These are phyloP conservation scores for Aspergillus oerlinghausenensis DNA, from an alignment of 2,329 filamentous ascomycete species.

Conservation along the genomic window DNA sequence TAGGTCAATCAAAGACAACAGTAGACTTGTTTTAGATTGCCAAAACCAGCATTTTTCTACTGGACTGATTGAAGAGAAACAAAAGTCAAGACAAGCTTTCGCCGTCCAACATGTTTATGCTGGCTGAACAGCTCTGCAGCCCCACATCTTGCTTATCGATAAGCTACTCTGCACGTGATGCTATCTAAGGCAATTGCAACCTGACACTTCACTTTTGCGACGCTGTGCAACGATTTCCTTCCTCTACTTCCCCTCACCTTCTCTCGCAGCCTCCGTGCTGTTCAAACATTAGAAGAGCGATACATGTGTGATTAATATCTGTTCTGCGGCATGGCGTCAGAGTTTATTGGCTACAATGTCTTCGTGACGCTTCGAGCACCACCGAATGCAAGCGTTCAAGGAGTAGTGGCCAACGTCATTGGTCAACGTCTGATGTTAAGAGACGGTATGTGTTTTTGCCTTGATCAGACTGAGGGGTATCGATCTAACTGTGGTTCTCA, in stretches of 20 bases:
- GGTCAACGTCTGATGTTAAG: conserved; percentile 65
- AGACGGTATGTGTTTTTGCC: conserved; percentile 54
- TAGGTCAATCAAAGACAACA: too few relatives aligned
- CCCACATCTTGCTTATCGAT: conserved; percentile 21
- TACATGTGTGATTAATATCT: conserved; percentile 3
- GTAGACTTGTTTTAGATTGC: too few relatives aligned
- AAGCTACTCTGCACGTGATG: conserved; percentile 15
- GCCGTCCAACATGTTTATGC: background rate
- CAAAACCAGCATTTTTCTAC: too few relatives aligned
- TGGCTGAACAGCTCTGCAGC: background rate
- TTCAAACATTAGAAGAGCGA: background rate
- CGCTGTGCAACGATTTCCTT: conserved; percentile 5
- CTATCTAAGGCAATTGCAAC: conserved; percentile 13
- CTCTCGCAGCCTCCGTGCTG: background rate
- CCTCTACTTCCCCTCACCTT: background rate
- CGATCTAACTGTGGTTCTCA: conserved; percentile 30
- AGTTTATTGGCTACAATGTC: conserved; percentile 74
- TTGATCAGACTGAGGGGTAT: conserved; percentile 30
- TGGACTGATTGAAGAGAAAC: too few relatives aligned
- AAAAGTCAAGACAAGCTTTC: background rate
- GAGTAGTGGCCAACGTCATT: conserved; percentile 66
- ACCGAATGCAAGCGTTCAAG: conserved; percentile 60
- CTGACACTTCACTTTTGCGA: conserved; percentile 16
- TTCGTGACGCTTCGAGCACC: conserved; percentile 66
- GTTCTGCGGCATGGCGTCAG: conserved; percentile 54